Evolutionary conservation across 306 rosid species (phyloP), one percentile per base, ranked within the genome.

Genomic region (Cicer bijugum): DNA sequence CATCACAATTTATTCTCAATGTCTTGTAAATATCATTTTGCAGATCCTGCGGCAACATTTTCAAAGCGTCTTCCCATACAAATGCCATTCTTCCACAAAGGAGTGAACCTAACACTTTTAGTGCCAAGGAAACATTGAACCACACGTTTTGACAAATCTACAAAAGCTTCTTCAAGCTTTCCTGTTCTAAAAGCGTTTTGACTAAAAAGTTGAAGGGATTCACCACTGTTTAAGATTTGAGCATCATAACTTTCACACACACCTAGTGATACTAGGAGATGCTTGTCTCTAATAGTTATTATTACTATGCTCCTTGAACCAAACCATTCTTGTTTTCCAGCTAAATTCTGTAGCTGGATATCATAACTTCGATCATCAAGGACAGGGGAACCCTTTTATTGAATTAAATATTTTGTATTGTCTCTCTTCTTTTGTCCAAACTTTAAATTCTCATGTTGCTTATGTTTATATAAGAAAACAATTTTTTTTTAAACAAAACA

Each of bases 331-430:
- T 55, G 56, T 2, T 46, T 57, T 37, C 75, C 81, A 0, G 73
- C 85, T 16, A 84, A 69, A 37, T 14, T 55, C 55, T 81, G 66
- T 19, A 81, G 28, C 35, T 81, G 81, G 19, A 56, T 33, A 8
- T 47, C 39, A 57, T 58, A 72, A 72, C 75, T 53, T 40, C 78
- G 74, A 67, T 77, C 83, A 48, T 84, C 87, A 47, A 81, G 81
- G 7, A 77, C 69, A 11, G 78, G 48, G 15, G 81, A 19, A 84
- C 59, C 3, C 58, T 81, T 69, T 67, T 84, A 20, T 52, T 59
- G 67, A 19, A 48, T 6, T 77, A 47, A 42, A 47, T 61, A 10
- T 60, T 50, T 12, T n/a, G 65, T n/a, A 78, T 63, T 20, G 56
- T 12, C 7, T 48, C 44, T 19, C n/a, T 69, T 12, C 79, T 81